These are phyloP conservation scores for Pseudogymnoascus sp. DNA, from an alignment of 2,329 filamentous ascomycete genomes.

Conservation along the genomic window DNA sequence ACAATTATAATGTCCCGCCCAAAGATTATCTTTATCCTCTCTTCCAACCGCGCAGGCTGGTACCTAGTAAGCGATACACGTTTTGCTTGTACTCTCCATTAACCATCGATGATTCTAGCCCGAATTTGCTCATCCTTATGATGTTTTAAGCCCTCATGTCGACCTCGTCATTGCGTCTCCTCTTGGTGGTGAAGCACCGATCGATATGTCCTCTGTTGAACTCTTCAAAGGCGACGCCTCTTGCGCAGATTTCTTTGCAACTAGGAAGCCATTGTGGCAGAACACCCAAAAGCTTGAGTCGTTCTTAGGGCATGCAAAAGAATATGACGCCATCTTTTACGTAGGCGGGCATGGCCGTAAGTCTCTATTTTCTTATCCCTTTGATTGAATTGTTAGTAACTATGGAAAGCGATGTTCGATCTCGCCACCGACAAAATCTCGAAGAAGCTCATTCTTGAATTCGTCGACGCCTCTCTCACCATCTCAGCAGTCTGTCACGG, in stretches of 20 bases:
- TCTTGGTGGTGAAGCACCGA: conserved; percentile 36
- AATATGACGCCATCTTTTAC: conserved; percentile 51
- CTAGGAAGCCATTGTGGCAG: conserved; percentile 42
- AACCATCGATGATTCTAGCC: conserved; percentile 28
- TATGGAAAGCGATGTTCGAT: conserved; percentile 51
- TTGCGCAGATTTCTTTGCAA: conserved; percentile 36
- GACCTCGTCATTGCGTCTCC: conserved; percentile 39
- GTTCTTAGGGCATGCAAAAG: conserved; percentile 38
- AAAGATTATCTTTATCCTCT: conserved; percentile 46
- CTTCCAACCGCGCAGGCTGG: conserved; percentile 47
- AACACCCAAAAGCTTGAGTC: conserved; percentile 43
- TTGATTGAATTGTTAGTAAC: too few relatives aligned
- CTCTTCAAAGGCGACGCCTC: conserved; percentile 34
- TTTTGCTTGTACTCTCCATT: not conserved
- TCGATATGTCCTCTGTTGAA: conserved; percentile 39
- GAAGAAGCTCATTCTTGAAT: conserved; percentile 54
- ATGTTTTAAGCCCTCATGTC: conserved; percentile 35
- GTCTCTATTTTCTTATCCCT: conserved; percentile 20
- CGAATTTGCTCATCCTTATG: conserved; percentile 42
- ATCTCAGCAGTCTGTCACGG: conserved; percentile 64
- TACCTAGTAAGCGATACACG: conserved; percentile 35
- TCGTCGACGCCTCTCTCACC: conserved; percentile 53
- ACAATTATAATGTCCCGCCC: conserved; percentile 25
- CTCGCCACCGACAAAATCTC: conserved; percentile 50
- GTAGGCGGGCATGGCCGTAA: conserved; percentile 51